Percentiles rank a stretch among this genome's conserved stretches.
Conservation (phyloP, 345 rosid genomes). For the Trapa incisa region DNA sequence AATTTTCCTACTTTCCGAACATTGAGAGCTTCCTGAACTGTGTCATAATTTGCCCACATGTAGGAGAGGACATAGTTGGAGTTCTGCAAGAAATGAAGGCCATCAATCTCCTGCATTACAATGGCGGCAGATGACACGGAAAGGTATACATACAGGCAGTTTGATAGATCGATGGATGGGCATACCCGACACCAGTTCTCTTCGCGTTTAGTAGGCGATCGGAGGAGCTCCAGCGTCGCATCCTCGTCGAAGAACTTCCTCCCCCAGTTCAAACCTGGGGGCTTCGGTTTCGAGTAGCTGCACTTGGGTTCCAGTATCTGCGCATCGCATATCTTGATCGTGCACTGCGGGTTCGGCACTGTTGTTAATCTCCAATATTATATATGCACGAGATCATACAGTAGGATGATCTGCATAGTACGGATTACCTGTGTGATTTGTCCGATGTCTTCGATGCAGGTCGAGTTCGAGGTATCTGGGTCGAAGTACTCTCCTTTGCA, state of each 20-base stretch:
- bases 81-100: slow-evolving; percentile 9
- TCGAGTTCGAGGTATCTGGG: slow-evolving; percentile 8
- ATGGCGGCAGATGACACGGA: no score
- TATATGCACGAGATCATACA: no score
- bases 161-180: neutral
- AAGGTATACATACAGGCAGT: neutral
- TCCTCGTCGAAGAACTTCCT: slow-evolving; percentile 10
- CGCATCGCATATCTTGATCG: slow-evolving; percentile 7
- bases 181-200: slow-evolving; percentile 25
- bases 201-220: neutral
- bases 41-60: slow-evolving; percentile 30
- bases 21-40: slow-evolving; percentile 20
- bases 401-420: neutral
- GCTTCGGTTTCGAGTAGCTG: slow-evolving; percentile 6
- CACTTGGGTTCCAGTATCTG: slow-evolving; percentile 26
- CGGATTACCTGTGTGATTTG: slow-evolving; percentile 9
- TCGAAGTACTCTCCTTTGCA: slow-evolving; percentile 18
- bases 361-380: no score
- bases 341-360: slow-evolving; percentile 11
- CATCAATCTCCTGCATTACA: no score
- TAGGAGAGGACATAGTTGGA: slow-evolving; percentile 7
- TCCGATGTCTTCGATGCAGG: slow-evolving; percentile 11
- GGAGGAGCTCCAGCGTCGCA: slow-evolving; percentile 5
- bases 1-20: slow-evolving; percentile 16
- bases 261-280: slow-evolving; percentile 7